These are phyloP conservation scores for Geotrichum fermentans DNA, from an alignment of 1,139 yeast species.

Conservation along the genomic window DNA sequence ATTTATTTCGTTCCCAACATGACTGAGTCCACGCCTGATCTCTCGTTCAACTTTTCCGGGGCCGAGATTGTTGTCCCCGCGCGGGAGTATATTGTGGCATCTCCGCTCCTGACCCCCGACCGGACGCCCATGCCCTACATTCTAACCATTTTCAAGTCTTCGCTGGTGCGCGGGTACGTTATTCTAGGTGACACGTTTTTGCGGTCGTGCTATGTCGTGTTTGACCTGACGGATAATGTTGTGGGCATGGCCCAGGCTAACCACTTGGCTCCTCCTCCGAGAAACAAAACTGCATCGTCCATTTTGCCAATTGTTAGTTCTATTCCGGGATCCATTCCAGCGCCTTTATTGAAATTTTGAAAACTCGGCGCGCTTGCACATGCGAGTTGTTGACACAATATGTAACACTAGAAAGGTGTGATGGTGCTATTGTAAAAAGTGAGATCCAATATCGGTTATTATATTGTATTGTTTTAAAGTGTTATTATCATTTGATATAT, in stretches of 20 bases:
- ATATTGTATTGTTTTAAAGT: no score
- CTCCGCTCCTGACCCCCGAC: constrained; percentile 13
- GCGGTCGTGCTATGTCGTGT: constrained; percentile 17
- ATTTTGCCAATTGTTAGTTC: constrained; percentile 8
- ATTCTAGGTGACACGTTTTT: constrained; percentile 19
- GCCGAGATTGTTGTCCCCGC: constrained; percentile 16
- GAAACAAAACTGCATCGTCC: not conserved
- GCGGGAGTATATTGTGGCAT: constrained; percentile 16
- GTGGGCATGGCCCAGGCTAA: constrained; percentile 18
- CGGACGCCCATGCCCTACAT: constrained; percentile 17
- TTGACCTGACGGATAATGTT: constrained; percentile 17
- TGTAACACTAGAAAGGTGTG: no score
- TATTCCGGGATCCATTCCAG: constrained; percentile 23
- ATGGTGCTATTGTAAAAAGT: no score
- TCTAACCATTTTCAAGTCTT: constrained; percentile 16
- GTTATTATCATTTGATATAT: no score
- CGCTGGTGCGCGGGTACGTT: constrained; percentile 16
- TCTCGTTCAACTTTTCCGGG: constrained; percentile 17
- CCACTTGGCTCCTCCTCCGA: not conserved
- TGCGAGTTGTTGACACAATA: no score
- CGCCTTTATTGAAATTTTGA: constrained; percentile 16
- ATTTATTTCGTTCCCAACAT: constrained; percentile 17
- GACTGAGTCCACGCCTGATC: constrained; percentile 12
- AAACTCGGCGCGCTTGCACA: no score
- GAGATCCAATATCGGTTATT: no score